Conservation (phyloP, 306 rosid genomes). For the Abrus precatorius region DNA sequence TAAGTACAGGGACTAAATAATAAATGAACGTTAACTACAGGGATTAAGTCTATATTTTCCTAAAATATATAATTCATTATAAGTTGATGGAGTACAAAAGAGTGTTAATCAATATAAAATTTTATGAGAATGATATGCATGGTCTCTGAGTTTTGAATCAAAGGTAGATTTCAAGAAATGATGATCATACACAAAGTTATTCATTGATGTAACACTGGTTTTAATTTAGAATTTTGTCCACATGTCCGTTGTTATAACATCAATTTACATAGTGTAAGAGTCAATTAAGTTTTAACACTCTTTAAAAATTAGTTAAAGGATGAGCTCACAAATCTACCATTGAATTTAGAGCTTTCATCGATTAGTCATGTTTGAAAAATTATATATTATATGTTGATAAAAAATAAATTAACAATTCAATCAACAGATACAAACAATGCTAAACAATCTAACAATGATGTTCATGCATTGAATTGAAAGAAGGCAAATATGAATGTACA, state of each 20-base stretch:
- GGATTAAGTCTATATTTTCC: no score
- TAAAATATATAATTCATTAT: not conserved
- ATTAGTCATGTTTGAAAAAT: not conserved
- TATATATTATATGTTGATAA: not conserved
- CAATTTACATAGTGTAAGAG: not conserved
- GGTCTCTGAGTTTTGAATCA: not conserved
- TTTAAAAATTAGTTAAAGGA: not conserved
- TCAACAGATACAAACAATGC: not conserved
- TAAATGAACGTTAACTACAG: no score
- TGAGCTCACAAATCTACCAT: not conserved
- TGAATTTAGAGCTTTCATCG: not conserved
- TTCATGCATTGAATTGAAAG: slow-evolving; percentile 27
- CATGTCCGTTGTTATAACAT: not conserved
- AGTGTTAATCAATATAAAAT: not conserved
- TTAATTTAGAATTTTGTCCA: not conserved
- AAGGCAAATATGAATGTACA: slow-evolving; percentile 7
- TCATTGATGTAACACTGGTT: not conserved
- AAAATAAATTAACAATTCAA: not conserved
- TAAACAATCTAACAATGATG: not conserved
- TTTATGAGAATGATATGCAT: not conserved
- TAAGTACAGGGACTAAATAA: no score
- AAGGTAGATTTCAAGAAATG: not conserved
- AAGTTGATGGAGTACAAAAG: not conserved
- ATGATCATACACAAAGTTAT: slow-evolving; percentile 9
- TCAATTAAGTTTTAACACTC: not conserved